Conservation (phyloP, 2,329 filamentous ascomycete species). For the Byssothecium circinans region DNA sequence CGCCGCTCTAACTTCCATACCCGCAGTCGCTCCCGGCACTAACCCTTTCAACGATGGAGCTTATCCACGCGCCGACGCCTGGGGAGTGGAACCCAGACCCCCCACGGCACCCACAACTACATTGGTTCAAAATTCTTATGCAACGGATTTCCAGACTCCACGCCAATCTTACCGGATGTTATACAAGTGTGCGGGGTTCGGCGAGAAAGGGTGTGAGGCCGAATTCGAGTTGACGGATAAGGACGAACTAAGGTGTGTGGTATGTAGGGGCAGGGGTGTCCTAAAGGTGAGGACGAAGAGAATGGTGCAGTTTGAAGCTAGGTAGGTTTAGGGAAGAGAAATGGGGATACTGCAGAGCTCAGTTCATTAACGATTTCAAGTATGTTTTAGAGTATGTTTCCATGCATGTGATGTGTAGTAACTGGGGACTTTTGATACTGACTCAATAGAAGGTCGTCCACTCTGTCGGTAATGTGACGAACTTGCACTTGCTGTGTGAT, state of each 20-base stretch:
- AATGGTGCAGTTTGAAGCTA: slow-evolving; percentile 25
- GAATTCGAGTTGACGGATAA: not conserved
- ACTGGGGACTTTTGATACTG: no score
- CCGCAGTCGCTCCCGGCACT: not conserved
- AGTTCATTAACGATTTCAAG: no score
- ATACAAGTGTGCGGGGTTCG: not conserved
- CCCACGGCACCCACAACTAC: not conserved
- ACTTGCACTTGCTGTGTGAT: not conserved
- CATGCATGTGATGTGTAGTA: no score
- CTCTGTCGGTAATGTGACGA: not conserved
- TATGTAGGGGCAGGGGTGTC: slow-evolving; percentile 10
- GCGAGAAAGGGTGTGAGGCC: not conserved
- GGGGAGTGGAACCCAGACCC: not conserved
- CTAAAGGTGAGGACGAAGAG: slow-evolving; percentile 18
- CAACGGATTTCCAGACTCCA: not conserved
- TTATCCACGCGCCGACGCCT: not conserved
- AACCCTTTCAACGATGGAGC: not conserved
- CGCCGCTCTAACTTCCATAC: no score
- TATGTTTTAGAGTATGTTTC: no score
- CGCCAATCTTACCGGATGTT: not conserved
- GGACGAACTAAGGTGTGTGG: slow-evolving; percentile 14
- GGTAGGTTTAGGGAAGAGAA: slow-evolving; percentile 3
- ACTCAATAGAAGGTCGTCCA: no score
- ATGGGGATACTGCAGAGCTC: no score
- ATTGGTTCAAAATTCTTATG: not conserved